phyloP scores from a whole-genome alignment of 176 grass and related monocot genomes.

The Bonia amplexicaulis region DNA sequence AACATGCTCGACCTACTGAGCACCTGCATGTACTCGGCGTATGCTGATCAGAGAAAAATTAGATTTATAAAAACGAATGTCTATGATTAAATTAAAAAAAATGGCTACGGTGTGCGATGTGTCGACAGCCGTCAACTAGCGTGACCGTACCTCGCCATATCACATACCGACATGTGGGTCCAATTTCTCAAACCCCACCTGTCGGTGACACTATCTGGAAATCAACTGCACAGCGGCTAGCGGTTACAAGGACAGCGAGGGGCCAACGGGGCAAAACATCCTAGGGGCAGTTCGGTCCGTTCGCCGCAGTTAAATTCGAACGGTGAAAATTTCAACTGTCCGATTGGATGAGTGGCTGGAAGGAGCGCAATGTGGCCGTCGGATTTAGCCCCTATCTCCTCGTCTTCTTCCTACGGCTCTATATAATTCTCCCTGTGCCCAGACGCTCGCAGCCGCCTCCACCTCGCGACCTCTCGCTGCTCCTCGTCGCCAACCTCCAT shows the following conservation, averaged over 20 bases:
- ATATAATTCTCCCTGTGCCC: background rate
- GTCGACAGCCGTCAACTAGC: background rate
- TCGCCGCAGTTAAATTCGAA: background rate
- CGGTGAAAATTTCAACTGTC: background rate
- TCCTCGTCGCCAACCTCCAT: slow-evolving; percentile 2
- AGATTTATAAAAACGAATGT: too few species aligned
- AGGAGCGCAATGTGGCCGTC: background rate
- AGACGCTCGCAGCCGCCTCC: background rate
- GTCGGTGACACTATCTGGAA: background rate
- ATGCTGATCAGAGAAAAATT: too few species aligned
- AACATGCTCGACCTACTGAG: too few species aligned
- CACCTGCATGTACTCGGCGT: too few species aligned
- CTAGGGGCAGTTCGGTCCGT: background rate
- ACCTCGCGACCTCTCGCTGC: background rate
- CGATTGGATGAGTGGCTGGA: background rate
- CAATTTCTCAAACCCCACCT: background rate
- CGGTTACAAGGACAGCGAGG: background rate
- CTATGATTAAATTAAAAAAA: too few species aligned
- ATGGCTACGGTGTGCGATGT: too few species aligned
- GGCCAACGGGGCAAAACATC: background rate
- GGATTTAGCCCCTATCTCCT: background rate
- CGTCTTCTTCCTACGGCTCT: slow-evolving; percentile 7
- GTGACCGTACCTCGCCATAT: background rate
- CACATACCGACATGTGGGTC: background rate
- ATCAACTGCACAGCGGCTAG: background rate